A percentile compares a stretch with the other conserved stretches of the same genome.
Conservation (phyloP, 148 eudicot species). For the Gaultheria prostrata region DNA sequence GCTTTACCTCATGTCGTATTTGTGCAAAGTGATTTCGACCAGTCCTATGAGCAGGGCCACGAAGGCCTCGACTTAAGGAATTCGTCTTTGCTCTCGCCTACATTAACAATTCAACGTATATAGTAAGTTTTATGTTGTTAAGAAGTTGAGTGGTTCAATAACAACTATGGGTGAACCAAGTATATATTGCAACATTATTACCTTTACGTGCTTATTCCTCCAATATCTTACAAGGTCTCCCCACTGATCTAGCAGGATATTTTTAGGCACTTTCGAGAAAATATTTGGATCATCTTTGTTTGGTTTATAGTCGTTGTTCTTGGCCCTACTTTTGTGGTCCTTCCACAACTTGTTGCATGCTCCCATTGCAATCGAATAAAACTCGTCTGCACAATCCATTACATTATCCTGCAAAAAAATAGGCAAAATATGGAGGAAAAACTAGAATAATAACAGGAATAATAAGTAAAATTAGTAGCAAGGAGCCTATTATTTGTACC, state of each 20-base stretch:
- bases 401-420: background rate
- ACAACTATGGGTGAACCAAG: too few relatives aligned
- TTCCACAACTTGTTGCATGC: background rate
- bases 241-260: background rate
- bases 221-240: background rate
- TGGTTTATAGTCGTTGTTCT: background rate
- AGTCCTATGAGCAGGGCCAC: background rate
- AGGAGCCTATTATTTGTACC: background rate
- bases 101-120: too few relatives aligned
- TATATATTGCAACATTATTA: background rate
- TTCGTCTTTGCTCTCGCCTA: background rate
- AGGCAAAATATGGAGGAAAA: background rate
- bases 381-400: background rate
- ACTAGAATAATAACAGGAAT: background rate
- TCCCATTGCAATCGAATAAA: background rate
- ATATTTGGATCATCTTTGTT: background rate
- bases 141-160: too few relatives aligned
- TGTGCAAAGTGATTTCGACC: background rate
- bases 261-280: background rate
- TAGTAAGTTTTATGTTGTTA: too few relatives aligned
- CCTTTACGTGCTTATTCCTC: background rate
- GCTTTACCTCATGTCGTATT: background rate
- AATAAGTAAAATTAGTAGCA: background rate
- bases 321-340: background rate
- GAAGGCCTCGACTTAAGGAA: background rate